phyloP scores from a whole-genome alignment of 352 stramenopile genomes.

The Pythium pyrilobum region DNA sequence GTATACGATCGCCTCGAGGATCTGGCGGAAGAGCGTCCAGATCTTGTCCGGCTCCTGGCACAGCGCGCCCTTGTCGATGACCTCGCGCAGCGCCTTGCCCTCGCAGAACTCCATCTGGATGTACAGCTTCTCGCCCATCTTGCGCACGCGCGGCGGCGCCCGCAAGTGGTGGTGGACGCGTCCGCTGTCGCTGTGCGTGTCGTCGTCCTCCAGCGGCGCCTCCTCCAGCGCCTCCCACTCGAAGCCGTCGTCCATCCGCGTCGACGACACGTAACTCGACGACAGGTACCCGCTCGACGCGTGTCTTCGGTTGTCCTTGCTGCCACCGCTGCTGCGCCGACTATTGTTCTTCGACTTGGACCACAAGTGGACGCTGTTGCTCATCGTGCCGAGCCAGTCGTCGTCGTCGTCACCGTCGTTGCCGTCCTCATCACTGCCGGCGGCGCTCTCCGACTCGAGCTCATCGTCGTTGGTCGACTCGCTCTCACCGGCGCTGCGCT shows the following conservation, averaged over 20 bases:
- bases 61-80: constrained; percentile 91
- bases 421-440: constrained; percentile 53
- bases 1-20: constrained; percentile 93
- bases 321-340: constrained; percentile 4
- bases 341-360: constrained; percentile 55
- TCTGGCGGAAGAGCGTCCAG: constrained; percentile 94
- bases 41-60: constrained; percentile 86
- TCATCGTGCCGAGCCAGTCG: constrained; percentile 75
- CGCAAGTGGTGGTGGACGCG: too few relatives aligned
- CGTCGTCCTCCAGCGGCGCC: constrained; percentile 29
- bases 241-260: constrained; percentile 54
- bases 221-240: constrained; percentile 69
- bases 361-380: constrained; percentile 55
- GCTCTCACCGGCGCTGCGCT: constrained; percentile 20
- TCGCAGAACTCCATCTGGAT: constrained; percentile 97
- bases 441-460: constrained; percentile 34
- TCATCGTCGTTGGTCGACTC: constrained; percentile 42
- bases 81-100: constrained; percentile 88
- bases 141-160: constrained; percentile 22
- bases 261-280: constrained; percentile 29
- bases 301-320: constrained; percentile 27
- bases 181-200: constrained; percentile 8
- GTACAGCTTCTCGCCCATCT: constrained; percentile 76
- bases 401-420: constrained; percentile 38
- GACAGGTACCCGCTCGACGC: constrained; percentile 32